A percentile compares a stretch with the other conserved stretches of the same genome.
Conservation (phyloP, 1,139 yeast genomes). For the Candida freyschussii region DNA sequence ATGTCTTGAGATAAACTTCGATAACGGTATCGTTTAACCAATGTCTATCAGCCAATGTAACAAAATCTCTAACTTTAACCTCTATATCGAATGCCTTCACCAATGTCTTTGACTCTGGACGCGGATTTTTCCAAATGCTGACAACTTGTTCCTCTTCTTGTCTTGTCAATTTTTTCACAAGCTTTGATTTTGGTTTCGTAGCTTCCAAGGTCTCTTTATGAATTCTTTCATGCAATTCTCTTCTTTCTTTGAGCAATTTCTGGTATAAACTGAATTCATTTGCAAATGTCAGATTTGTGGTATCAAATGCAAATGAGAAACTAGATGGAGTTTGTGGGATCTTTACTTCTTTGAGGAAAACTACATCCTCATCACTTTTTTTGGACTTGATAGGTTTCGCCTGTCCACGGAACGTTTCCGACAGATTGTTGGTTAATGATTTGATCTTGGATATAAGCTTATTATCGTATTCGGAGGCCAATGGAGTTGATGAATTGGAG, state of each 20-base stretch:
- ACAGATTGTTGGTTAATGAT: slow-evolving; percentile 9
- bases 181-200: slow-evolving; percentile 13
- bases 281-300: slow-evolving; percentile 27
- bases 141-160: slow-evolving; percentile 35
- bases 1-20: slow-evolving; percentile 68
- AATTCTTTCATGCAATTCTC: slow-evolving; percentile 33
- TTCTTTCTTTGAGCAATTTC: slow-evolving; percentile 38
- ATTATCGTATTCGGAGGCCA: slow-evolving; percentile 3
- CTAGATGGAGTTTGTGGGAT: slow-evolving; percentile 24
- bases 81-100: slow-evolving; percentile 50
- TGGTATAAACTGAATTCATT: slow-evolving; percentile 38
- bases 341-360: slow-evolving; percentile 29
- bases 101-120: slow-evolving; percentile 30
- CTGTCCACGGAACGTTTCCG: slow-evolving; percentile 3
- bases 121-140: slow-evolving; percentile 32
- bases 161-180: slow-evolving; percentile 28
- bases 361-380: slow-evolving; percentile 26
- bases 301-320: slow-evolving; percentile 22
- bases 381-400: slow-evolving; percentile 5
- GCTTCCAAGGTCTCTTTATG: slow-evolving; percentile 32
- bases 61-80: slow-evolving; percentile 59
- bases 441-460: slow-evolving; percentile 6
- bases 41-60: slow-evolving; percentile 60
- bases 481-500: slow-evolving; percentile 13
- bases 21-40: slow-evolving; percentile 94